Evolutionary conservation across 164 flowering plant species (phyloP), one percentile per base, ranked within the genome.

Genomic region (Vitis rotundifolia): DNA sequence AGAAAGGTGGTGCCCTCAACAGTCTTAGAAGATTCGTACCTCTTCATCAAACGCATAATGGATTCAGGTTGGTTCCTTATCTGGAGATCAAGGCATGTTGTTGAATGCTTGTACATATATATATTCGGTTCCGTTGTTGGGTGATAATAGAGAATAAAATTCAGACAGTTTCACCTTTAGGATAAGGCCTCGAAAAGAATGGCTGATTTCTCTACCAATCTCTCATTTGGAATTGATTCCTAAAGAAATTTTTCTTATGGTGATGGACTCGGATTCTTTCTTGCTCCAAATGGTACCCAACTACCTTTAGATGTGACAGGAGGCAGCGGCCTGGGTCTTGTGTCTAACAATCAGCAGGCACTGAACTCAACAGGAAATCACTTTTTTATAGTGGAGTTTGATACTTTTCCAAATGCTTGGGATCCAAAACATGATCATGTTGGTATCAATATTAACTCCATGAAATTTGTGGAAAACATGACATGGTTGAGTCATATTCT

Each of bases 241-340:
- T 47, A 50, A 1, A 14, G 47, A 13, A 5, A 9, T 1, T 7
- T 69, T 5, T 0, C 0, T 1, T 71, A 22, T 19, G 87, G 82
- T 4, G 88, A 84, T 63, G 92, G 92, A n/a, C 59, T 88, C 0
- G 79, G 82, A 11, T 89, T 88, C 76, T 89, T 86, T 66, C 71
- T 89, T 3, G 88, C 88, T 5, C 81, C 85, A 3, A n/a, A 4
- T 1, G 68, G 57, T 1, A 73, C 79, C 8, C 50, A 15, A 3
- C 52, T 78, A 15, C 78, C 78, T 1, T 22, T 0, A 22, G 26
- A 22, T 22, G 26, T 22, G 26, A 22, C 26, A 22, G 0, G 26
- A 22, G 26, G 26, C 26, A 22, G 26, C 26, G 26, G 0, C 26
- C 0, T 22, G 26, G 26, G 26, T 22, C 1, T 22, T 22, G 0